Base-by-base conservation (phyloP, 495 filamentous ascomycete species). In the Penicillium goetzii region DNA sequence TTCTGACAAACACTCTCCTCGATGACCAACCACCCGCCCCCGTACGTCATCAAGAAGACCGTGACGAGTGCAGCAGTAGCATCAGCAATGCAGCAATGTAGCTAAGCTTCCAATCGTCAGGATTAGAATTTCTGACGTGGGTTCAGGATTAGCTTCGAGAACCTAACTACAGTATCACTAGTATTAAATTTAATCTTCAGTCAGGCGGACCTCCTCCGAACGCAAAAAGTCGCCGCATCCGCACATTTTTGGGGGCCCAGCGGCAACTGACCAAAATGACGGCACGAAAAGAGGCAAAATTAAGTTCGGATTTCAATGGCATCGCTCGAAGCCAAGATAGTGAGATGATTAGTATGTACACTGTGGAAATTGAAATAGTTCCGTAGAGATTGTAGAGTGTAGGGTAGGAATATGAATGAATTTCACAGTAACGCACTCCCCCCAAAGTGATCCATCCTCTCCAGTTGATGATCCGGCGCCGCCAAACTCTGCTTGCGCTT, bases 21-120 rank as follows among this genome's bases (percentile, higher is more conserved):
- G 41, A 43, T 19, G 10, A 47, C 21, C n/a, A 5, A 41, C 38
- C 38, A 14, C 19, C 12, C 43, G n/a, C 43, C 41, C n/a, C 2
- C 0, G 53, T 63, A 63, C 60, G 60, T 63, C 60, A 63, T 63
- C 60, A 38, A 51, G 60, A 33, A 36, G 57, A 25, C 58, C 26
- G 50, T 58, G 60, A 58, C 43, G 43, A 45, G 15, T 8, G 9
- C 43, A 12, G 43, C 43, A 9, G 14, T 34, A 11, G 33, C 33
- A 8, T 8, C 11, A 17, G 43, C 21, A 47, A 9, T 10, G 43
- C 43, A 47, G 21, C 43, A 25, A 47, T 12, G 43, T 25, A 47
- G 43, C 21, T 47, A 25, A 23, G 10, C 43, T n/a, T 23, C 10
- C 43, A 47, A 25, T 50, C 47, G 25, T 51, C 47, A 11, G 47